Evolutionary conservation across 1,284 basidiomycete species (phyloP).

Genomic region (Ceratobasidium sp.): DNA sequence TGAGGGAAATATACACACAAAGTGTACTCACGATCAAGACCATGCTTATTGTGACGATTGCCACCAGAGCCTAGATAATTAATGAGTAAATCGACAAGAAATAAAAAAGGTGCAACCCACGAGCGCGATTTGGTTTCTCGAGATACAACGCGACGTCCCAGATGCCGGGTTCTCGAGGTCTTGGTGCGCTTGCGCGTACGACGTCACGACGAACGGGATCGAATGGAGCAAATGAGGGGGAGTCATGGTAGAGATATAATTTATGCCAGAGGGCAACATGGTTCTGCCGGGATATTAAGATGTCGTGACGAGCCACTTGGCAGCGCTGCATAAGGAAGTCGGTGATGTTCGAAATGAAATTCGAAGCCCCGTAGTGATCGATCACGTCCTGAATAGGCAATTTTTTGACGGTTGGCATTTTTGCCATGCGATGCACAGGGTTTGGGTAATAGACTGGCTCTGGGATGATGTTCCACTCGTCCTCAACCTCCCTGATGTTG

Average conservation of each 20-base stretch:
- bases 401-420: background rate
- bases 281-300: background rate
- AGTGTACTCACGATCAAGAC: background rate
- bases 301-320: background rate
- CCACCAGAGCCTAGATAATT: background rate
- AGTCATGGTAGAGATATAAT: background rate
- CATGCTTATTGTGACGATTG: background rate
- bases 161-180: background rate
- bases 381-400: background rate
- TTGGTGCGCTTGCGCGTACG: slow-evolving; percentile 2
- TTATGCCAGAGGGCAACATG: slow-evolving; percentile 15
- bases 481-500: too few relatives aligned
- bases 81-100: background rate
- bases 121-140: background rate
- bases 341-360: background rate
- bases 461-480: too few relatives aligned
- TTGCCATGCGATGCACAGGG: background rate
- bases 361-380: background rate
- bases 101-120: slow-evolving; percentile 4
- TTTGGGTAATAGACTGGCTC: background rate
- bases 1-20: background rate
- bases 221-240: slow-evolving; percentile 11
- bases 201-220: slow-evolving; percentile 14
- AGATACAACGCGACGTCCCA: slow-evolving; percentile 13
- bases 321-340: background rate